A percentile compares a stretch with the other conserved stretches of the same genome.
phyloP scores from a whole-genome alignment of 2,329 filamentous ascomycete species.

The Fusarium compactum region DNA sequence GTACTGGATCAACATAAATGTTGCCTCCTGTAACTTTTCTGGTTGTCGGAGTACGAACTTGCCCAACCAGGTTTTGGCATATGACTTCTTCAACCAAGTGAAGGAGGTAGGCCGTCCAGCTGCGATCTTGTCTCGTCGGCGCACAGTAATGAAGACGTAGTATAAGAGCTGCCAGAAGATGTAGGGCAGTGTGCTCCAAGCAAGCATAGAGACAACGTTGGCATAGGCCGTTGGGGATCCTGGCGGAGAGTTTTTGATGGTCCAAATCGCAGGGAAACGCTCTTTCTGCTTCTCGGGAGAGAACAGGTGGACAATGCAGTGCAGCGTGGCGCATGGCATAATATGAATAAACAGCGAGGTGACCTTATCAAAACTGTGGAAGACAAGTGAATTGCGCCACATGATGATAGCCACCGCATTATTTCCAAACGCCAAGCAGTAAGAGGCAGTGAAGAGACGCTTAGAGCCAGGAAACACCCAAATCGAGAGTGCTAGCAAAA shows the following conservation, averaged over 20 bases:
- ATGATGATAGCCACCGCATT: conserved; percentile 98
- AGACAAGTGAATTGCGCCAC: conserved; percentile 99
- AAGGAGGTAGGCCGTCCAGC: conserved; percentile 96
- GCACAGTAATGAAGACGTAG: conserved; percentile 94
- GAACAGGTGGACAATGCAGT: conserved; percentile 90
- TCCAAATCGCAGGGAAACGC: conserved; percentile 87
- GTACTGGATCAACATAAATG: conserved; percentile 98
- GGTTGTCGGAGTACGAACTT: conserved; percentile 85
- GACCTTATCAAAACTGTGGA: conserved; percentile 98
- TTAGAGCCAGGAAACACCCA: conserved; percentile 94
- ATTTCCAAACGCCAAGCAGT: conserved; percentile 94
- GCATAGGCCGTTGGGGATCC: conserved; percentile 85
- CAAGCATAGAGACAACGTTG: conserved; percentile 83
- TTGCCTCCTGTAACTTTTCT: conserved; percentile 79
- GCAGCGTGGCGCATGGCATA: conserved; percentile 95
- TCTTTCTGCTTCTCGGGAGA: conserved; percentile 71
- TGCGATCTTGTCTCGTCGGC: conserved; percentile 94
- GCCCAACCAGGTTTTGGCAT: conserved; percentile 90
- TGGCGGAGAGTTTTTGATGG: conserved; percentile 76
- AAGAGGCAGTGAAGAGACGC: conserved; percentile 90
- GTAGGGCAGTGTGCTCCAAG: conserved; percentile 95
- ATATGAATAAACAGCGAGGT: conserved; percentile 99
- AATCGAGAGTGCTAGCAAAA: conserved; percentile 82
- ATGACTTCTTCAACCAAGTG: conserved; percentile 94
- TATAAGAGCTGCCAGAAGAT: conserved; percentile 92